phyloP scores from a whole-genome alignment of 1,139 yeast genomes.

The Suhomyces maxii region DNA sequence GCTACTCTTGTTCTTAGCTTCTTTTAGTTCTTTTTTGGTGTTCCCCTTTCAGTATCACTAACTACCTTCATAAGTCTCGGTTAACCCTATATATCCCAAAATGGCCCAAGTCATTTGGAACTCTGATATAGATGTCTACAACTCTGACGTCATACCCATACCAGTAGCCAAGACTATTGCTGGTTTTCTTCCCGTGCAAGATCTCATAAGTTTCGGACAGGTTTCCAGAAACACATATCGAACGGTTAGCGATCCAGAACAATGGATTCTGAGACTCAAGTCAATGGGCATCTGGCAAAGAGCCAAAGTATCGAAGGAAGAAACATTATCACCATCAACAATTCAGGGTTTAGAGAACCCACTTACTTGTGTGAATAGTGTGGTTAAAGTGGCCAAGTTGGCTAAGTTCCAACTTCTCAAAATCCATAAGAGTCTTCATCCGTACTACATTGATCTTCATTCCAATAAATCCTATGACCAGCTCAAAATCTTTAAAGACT shows the following conservation, averaged over 20 bases:
- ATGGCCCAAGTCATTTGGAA: slow-evolving; percentile 54
- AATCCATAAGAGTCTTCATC: slow-evolving; percentile 43
- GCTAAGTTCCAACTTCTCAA: slow-evolving; percentile 47
- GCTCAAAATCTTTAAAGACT: slow-evolving; percentile 48
- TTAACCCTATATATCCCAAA: too few species aligned
- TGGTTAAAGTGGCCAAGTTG: slow-evolving; percentile 38
- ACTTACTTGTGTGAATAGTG: slow-evolving; percentile 38
- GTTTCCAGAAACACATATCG: slow-evolving; percentile 41
- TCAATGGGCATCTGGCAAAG: slow-evolving; percentile 51
- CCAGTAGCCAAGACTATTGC: slow-evolving; percentile 40
- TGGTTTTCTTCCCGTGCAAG: slow-evolving; percentile 37
- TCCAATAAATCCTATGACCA: slow-evolving; percentile 49
- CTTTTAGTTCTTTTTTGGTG: too few species aligned
- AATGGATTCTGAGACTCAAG: slow-evolving; percentile 56
- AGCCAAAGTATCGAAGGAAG: slow-evolving; percentile 13
- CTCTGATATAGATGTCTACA: slow-evolving; percentile 48
- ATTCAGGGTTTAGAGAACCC: slow-evolving; percentile 22
- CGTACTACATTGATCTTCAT: slow-evolving; percentile 48
- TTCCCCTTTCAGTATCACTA: too few species aligned
- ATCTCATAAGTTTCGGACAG: slow-evolving; percentile 35
- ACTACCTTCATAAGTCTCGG: too few species aligned
- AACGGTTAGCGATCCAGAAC: slow-evolving; percentile 37
- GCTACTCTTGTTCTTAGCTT: too few species aligned
- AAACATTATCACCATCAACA: background rate
- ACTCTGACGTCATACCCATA: slow-evolving; percentile 42